Percentiles rank a stretch among this genome's conserved stretches.
Evolutionary conservation across 257 asterid genomes (phyloP).

Genomic region (Fraxinus anomala): DNA sequence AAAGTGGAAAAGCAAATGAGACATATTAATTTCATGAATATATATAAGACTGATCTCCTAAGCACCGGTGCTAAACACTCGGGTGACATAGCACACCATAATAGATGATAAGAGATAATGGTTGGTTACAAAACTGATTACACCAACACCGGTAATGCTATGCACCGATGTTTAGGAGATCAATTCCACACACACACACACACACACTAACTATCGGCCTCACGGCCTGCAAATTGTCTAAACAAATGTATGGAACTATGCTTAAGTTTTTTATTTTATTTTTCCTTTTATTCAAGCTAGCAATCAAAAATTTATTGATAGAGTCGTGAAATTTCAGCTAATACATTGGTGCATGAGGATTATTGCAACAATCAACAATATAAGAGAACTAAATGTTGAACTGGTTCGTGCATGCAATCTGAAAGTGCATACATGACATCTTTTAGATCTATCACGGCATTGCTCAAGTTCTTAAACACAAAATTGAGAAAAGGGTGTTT

Average conservation of each 20-base stretch:
- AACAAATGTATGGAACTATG: not conserved
- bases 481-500: constrained; percentile 8
- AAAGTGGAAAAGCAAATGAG: not conserved
- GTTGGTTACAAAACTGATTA: too few species aligned
- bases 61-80: too few species aligned
- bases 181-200: too few species aligned
- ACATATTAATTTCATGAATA: too few species aligned
- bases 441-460: not conserved
- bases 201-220: too few species aligned
- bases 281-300: not conserved
- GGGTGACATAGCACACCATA: too few species aligned
- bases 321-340: not conserved
- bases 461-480: constrained; percentile 8
- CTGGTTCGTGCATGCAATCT: constrained; percentile 8
- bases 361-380: not conserved
- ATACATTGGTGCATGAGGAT: not conserved
- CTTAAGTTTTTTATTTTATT: not conserved
- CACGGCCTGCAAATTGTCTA: not conserved
- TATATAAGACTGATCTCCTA: too few species aligned
- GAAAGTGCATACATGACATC: not conserved
- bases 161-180: too few species aligned
- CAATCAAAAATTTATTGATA: not conserved
- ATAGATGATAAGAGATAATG: too few species aligned
- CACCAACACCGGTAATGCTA: too few species aligned
- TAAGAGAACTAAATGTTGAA: not conserved